These are phyloP conservation scores for Psilocybe cubensis DNA, from an alignment of 768 basidiomycete species.

Conservation along the genomic window DNA sequence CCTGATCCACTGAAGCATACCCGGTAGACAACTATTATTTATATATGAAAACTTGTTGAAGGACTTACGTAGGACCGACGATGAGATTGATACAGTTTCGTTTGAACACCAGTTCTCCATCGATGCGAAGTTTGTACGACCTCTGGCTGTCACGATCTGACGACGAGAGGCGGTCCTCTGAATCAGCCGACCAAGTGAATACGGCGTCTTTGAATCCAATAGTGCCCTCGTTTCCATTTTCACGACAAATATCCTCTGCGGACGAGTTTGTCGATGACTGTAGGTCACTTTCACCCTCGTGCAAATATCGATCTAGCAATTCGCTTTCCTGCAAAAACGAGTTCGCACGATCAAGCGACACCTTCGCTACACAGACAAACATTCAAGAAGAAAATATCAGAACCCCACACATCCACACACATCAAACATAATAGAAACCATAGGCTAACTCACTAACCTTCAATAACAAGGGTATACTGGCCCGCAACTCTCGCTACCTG, in stretches of 20 bases:
- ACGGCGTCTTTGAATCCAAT: constrained; percentile 59
- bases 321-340: constrained; percentile 50
- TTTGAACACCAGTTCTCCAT: constrained; percentile 39
- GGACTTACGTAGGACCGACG: constrained; percentile 10
- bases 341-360: constrained; percentile 61
- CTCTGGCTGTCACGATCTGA: not conserved
- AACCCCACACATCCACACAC: no score
- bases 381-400: not conserved
- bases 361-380: constrained; percentile 38
- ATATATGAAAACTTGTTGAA: not conserved
- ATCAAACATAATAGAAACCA: not conserved
- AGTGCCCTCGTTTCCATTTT: constrained; percentile 6
- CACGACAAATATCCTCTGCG: not conserved
- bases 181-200: constrained; percentile 57
- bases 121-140: constrained; percentile 25
- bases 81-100: constrained; percentile 11
- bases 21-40: not conserved
- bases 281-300: constrained; percentile 1
- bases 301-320: constrained; percentile 39
- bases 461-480: constrained; percentile 30
- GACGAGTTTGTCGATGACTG: constrained; percentile 12
- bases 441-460: not conserved
- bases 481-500: constrained; percentile 7
- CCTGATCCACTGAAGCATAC: constrained; percentile 4
- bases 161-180: constrained; percentile 16